Conservation (phyloP, 2,329 filamentous ascomycete genomes). For the Metarhizium guizhouense region DNA sequence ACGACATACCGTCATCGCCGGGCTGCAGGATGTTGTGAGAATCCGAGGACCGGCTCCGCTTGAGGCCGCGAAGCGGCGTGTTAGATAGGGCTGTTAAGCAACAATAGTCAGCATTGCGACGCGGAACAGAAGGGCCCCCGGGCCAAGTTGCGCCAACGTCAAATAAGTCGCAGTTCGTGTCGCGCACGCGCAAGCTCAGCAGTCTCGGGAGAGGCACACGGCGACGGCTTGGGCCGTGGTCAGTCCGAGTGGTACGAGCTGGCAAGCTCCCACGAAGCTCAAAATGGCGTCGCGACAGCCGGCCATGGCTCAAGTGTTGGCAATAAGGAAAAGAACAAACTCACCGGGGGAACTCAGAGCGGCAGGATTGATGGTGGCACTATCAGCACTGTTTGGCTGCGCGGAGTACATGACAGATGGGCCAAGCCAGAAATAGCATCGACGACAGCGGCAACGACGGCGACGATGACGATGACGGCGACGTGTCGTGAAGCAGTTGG, state of each 20-base stretch:
- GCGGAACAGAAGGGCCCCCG: not conserved
- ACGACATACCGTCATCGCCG: constrained; percentile 67
- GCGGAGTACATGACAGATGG: constrained; percentile 27
- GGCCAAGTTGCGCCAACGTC: not conserved
- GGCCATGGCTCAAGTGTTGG: not conserved
- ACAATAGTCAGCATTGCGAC: constrained; percentile 17
- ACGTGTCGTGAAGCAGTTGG: constrained; percentile 57
- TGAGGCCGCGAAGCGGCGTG: constrained; percentile 57
- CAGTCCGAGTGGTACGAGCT: not conserved
- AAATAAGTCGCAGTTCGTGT: not conserved
- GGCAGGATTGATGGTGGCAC: constrained; percentile 85
- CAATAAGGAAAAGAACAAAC: constrained; percentile 9
- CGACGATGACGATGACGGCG: constrained; percentile 29
- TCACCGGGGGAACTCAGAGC: constrained; percentile 73
- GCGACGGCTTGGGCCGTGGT: not conserved
- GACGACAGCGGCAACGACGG: constrained; percentile 10
- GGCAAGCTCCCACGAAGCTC: not conserved
- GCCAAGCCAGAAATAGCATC: constrained; percentile 13
- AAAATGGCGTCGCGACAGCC: not conserved
- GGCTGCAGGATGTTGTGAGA: constrained; percentile 41
- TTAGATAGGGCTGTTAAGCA: constrained; percentile 36
- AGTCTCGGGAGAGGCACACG: constrained; percentile 4
- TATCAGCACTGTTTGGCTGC: constrained; percentile 64
- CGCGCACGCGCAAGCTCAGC: not conserved
- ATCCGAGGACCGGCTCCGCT: constrained; percentile 72